Evolutionary conservation across 106 monocot genomes (phyloP).

Genomic region (Cymbidium sinense): DNA sequence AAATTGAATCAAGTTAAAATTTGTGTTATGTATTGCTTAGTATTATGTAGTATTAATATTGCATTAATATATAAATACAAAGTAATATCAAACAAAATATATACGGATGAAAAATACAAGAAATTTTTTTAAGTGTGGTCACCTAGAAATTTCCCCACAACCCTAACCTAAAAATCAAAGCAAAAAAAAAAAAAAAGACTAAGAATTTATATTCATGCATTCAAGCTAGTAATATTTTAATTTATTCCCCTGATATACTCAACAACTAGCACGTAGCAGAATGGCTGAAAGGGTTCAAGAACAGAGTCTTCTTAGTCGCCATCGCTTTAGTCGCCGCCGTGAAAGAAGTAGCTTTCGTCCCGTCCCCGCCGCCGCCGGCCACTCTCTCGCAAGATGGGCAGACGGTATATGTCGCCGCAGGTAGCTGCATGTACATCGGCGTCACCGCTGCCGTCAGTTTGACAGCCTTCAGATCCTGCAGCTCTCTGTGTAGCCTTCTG

Average conservation of each 20-base stretch:
- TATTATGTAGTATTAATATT: no score
- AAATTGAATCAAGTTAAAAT: no score
- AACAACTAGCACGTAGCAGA: slow-evolving; percentile 12
- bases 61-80: no score
- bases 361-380: not conserved
- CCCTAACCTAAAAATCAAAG: no score
- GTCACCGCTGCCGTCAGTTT: slow-evolving; percentile 1
- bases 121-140: no score
- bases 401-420: slow-evolving; percentile 10
- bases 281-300: slow-evolving; percentile 16
- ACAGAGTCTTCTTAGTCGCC: slow-evolving; percentile 7
- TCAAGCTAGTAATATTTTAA: no score
- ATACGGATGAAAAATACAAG: no score
- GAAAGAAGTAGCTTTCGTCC: not conserved
- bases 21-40: no score
- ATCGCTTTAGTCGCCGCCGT: not conserved
- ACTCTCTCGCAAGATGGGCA: slow-evolving; percentile 46
- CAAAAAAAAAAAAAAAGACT: no score
- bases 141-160: no score
- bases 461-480: slow-evolving; percentile 34
- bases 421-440: slow-evolving; percentile 15
- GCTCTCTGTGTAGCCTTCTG: slow-evolving; percentile 41
- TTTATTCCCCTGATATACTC: not conserved
- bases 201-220: no score
- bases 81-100: no score